Conservation (phyloP, 202 grass and related monocot species). For the Saccharum hybrid region DNA sequence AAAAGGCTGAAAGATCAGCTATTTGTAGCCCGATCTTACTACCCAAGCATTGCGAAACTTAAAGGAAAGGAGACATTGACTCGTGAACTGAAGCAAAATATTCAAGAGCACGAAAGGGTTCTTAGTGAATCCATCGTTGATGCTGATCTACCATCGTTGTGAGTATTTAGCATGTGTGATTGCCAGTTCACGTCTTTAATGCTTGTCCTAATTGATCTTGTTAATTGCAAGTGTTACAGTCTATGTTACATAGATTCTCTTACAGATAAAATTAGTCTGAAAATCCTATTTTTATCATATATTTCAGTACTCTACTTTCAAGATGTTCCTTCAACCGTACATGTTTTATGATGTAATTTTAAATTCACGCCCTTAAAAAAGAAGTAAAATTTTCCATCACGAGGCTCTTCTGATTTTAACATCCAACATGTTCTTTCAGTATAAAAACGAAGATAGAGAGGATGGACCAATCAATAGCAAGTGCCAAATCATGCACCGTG, state of each 20-base stretch:
- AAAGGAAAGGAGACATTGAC: constrained; percentile 72
- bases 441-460: constrained; percentile 74
- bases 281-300: constrained; percentile 2
- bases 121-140: constrained; percentile 90
- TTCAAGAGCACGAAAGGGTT: constrained; percentile 92
- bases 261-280: not conserved
- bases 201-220: constrained; percentile 29
- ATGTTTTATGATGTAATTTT: constrained; percentile 27
- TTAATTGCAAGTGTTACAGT: constrained; percentile 12
- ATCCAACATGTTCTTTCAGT: constrained; percentile 56
- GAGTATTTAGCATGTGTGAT: constrained; percentile 51
- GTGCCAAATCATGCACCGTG: constrained; percentile 67
- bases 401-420: not conserved
- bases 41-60: constrained; percentile 88
- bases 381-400: not conserved
- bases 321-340: not conserved
- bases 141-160: constrained; percentile 83
- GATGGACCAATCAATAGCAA: constrained; percentile 75
- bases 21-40: constrained; percentile 88
- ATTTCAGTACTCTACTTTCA: constrained; percentile 8
- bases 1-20: constrained; percentile 95
- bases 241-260: constrained; percentile 8
- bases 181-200: constrained; percentile 22
- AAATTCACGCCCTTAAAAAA: not conserved
- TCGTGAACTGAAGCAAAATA: constrained; percentile 88